Evolutionary conservation across 495 filamentous ascomycete species (phyloP), one percentile per base, ranked within the genome.

Genomic region (Geopyxis carbonaria): DNA sequence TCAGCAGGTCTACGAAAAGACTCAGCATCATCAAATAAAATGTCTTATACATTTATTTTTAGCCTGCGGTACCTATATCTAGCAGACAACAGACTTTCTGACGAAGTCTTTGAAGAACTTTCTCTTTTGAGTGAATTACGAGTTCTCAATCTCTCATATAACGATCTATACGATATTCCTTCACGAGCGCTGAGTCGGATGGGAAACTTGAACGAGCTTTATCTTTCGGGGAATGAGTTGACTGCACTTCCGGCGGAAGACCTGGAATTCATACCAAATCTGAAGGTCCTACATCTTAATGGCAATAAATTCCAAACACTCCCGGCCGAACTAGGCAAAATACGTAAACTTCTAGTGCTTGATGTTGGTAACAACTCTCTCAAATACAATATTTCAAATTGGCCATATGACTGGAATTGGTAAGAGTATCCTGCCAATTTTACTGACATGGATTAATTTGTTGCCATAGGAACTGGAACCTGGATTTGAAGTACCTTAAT

Each of bases 361-460:
- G 89, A 99, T 60, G 87, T 89, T 45, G 86, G 86, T 38, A 94
- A 80, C 64, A 99, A 99, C 50, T 69, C 68, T n/a, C 67, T 99
- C 31, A 99, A 94, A 57, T 99, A 99, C 65, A 99, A 99, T 54
- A 86, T 99, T 23, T 89, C 85, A 19, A 99, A 99, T 53, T 93
- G 91, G 70, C 89, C 91, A 0, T 99, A 99, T 52, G 89, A 99
- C 56, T 99, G 89, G 89, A 99, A 99, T 51, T 99, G 89, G 89
- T 56, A 27, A 45, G 47, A 32, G 15, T 30, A 7, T n/a, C 13
- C n/a, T 10, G 5, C 15, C 14, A 28, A 9, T 19, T 4, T 11
- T 5, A 11, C 13, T 11, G 5, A 16, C 21, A 29, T 8, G 11
- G 9, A 22, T 30, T 31, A 16, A 27, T 38, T 16, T 40, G 45